Conservation (phyloP, 2,329 filamentous ascomycete species). For the Cercospora sp. region DNA sequence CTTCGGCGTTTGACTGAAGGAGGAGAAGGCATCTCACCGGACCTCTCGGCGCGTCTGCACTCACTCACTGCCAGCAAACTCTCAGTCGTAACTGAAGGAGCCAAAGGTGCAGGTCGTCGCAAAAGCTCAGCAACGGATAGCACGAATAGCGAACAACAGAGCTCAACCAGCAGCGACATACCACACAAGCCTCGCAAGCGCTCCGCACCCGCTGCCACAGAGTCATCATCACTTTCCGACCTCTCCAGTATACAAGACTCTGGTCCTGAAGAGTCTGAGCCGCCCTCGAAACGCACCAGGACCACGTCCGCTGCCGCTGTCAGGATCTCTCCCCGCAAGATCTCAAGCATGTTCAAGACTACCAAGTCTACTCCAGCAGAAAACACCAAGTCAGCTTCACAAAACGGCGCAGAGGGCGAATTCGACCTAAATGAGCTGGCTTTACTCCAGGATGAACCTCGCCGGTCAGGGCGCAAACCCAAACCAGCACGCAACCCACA, state of each 20-base stretch:
- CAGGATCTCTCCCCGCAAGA: not conserved
- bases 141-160: not conserved
- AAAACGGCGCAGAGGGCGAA: not conserved
- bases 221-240: not conserved
- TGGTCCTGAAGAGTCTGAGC: not conserved
- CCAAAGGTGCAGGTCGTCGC: not conserved
- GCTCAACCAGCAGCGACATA: not conserved
- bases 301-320: not conserved
- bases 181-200: not conserved
- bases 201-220: not conserved
- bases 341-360: slow-evolving; percentile 2
- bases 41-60: not conserved
- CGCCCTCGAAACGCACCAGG: not conserved
- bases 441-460: slow-evolving; percentile 66
- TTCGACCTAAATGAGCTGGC: not conserved
- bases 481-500: slow-evolving; percentile 71
- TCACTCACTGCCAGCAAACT: not conserved
- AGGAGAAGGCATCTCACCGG: not conserved
- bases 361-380: not conserved
- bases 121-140: not conserved
- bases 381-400: not conserved
- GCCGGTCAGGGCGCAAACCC: slow-evolving; percentile 90
- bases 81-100: not conserved
- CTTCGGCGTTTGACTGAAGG: not conserved
- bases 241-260: not conserved